These are phyloP conservation scores for Emergomyces pasteurianus DNA, from an alignment of 2,329 filamentous ascomycete genomes.

Conservation along the genomic window DNA sequence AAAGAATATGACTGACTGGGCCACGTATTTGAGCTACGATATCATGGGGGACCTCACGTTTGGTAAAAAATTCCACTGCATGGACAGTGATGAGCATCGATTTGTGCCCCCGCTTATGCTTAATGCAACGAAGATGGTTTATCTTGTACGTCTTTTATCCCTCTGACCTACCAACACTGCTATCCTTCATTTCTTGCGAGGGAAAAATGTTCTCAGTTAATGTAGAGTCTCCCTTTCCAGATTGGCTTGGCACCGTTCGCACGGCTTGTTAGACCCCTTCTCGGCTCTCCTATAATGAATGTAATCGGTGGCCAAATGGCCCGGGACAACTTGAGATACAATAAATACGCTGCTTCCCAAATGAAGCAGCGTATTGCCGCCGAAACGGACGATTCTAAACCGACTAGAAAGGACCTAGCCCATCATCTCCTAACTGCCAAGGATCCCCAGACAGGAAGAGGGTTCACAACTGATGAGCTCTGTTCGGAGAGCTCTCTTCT, in stretches of 20 bases:
- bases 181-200: not conserved
- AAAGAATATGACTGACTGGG: constrained; percentile 19
- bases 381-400: constrained; percentile 15
- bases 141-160: constrained; percentile 6
- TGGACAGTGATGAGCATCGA: constrained; percentile 10
- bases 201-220: not conserved
- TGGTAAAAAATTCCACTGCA: constrained; percentile 24
- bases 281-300: constrained; percentile 10
- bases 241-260: constrained; percentile 6
- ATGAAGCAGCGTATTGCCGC: constrained; percentile 31
- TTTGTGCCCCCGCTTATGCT: constrained; percentile 19
- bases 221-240: not conserved
- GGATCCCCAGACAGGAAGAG: constrained; percentile 34
- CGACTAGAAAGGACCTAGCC: constrained; percentile 36
- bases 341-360: constrained; percentile 19
- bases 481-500: constrained; percentile 39
- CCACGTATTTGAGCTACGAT: constrained; percentile 24
- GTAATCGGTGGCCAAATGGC: constrained; percentile 12
- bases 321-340: constrained; percentile 8
- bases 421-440: constrained; percentile 37
- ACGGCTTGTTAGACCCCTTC: constrained; percentile 9
- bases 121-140: constrained; percentile 8
- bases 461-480: constrained; percentile 35
- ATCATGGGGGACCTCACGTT: constrained; percentile 27
- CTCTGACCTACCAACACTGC: not conserved